Conservation (phyloP, 2,329 filamentous ascomycete genomes). For the Thyridium curvatum region DNA sequence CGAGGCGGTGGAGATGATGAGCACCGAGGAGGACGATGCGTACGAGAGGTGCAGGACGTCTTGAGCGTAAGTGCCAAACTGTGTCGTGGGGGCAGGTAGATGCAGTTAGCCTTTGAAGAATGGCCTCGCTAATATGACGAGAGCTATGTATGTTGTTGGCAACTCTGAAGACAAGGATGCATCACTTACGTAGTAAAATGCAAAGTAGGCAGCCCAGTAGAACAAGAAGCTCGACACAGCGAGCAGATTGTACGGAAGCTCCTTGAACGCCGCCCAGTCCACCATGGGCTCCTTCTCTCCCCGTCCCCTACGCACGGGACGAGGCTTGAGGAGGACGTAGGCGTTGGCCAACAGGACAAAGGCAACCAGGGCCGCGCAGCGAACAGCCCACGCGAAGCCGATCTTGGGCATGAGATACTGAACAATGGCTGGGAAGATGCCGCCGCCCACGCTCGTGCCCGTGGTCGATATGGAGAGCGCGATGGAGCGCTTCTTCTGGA, state of each 20-base stretch:
- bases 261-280: constrained; percentile 43
- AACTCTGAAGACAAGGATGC: background rate
- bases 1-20: constrained; percentile 51
- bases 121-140: too few species aligned
- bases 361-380: constrained; percentile 54
- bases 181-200: constrained; percentile 38
- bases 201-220: constrained; percentile 48
- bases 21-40: constrained; percentile 42
- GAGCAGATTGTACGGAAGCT: constrained; percentile 36
- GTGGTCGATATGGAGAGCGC: constrained; percentile 54
- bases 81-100: background rate
- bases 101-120: background rate
- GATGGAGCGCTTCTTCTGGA: constrained; percentile 46
- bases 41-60: constrained; percentile 38
- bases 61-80: constrained; percentile 22
- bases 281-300: constrained; percentile 33
- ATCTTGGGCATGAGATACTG: constrained; percentile 52
- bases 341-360: constrained; percentile 35
- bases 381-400: constrained; percentile 61
- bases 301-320: constrained; percentile 8
- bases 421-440: constrained; percentile 55
- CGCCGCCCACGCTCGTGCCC: constrained; percentile 55
- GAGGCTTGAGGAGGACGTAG: constrained; percentile 36
- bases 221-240: constrained; percentile 28
- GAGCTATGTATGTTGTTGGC: too few species aligned